Evolutionary conservation across 148 eudicot species (phyloP), one percentile per base, ranked within the genome.

Genomic region (Nyssa sinensis): DNA sequence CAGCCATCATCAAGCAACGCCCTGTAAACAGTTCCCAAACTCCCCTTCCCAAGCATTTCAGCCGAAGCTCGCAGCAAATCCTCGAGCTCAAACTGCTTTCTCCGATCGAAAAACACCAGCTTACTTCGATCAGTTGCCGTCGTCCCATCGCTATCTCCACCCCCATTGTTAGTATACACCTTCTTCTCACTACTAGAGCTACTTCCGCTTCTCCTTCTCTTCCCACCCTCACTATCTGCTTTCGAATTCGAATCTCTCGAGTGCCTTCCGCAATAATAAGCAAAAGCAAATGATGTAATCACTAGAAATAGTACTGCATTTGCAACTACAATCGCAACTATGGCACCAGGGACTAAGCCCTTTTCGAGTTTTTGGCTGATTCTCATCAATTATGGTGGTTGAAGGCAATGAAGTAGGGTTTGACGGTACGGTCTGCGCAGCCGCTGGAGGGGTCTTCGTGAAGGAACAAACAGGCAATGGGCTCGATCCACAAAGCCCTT

Each of bases 21-120:
- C 86, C 81, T 78, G 51, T 95, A 95, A 16, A 89, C 93, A 62
- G 97, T 95, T 75, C 98, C 98, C 0, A 92, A 61, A 3, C 90
- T 84, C 49, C 98, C 98, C 77, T 92, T 95, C 29, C 98, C 98
- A 24, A 95, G 88, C 98, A 95, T 90, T 82, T 95, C 98, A 0
- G 98, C 98, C 39, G 97, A 95, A 0, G 97, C 98, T 14, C 91
- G 74, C 25, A 95, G 77, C 84, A 95, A 81, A 72, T 95, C 97
- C 69, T 95, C 98, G 21, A 95, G 85, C 86, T 87, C 97, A 75
- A 92, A 95, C 71, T 89, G 85, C 75, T 84, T 86, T 74, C 83
- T 90, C 76, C 89, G 62, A 23, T 90, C 97, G 59, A 83, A 92
- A 69, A 95, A 92, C 84, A 92, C 96, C 27, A 92, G 77, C 72